Evolutionary conservation across 163 green algal species (phyloP), one percentile per base, ranked within the genome.

Genomic region (Volvox carteri): DNA sequence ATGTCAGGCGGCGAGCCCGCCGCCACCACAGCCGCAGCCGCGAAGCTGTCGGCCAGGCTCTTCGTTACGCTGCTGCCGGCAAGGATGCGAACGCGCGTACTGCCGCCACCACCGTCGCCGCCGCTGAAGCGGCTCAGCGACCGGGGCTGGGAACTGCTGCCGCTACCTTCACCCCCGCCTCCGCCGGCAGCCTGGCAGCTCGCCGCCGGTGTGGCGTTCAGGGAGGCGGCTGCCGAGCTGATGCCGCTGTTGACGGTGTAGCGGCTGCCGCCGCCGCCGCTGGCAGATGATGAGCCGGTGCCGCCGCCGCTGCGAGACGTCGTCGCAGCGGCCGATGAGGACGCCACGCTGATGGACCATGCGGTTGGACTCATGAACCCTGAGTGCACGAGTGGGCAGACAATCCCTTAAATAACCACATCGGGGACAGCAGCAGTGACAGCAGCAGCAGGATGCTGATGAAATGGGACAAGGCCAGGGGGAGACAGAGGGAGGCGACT

Each of bases 281-380:
- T n/a, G n/a, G n/a, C n/a, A n/a, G 37, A 35, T 9, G 67, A 48
- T 9, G 30, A 48, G 67, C 67, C 35, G 30, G 67, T 76, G n/a
- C 12, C 35, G 30, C 25, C 35, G 33, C 67, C 28, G 67, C 30
- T 76, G 67, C 9, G n/a, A 28, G 67, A 2, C 23, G 60, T 35
- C 23, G 33, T 9, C 30, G 33, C 75, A 30, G 14, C 4, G 30
- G 50, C 50, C 0, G 73, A 35, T 16, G 81, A 78, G 25, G 78
- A 87, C 7, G 83, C 83, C 9, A 88, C 2, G 83, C 83, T 88
- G 3, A 88, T 18, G 37, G 83, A 88, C 67, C 83, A 88, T 67
- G 67, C 67, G 3, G 67, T 42, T 0, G 68, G 46, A 25, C 50
- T 83, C 83, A 88, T 88, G 50, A 88, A 62, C 35, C 67, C 83